A percentile compares a stretch with the other conserved stretches of the same genome.
Conservation (phyloP, 2,329 filamentous ascomycete genomes). For the Aspergillus brunneoviolaceus region DNA sequence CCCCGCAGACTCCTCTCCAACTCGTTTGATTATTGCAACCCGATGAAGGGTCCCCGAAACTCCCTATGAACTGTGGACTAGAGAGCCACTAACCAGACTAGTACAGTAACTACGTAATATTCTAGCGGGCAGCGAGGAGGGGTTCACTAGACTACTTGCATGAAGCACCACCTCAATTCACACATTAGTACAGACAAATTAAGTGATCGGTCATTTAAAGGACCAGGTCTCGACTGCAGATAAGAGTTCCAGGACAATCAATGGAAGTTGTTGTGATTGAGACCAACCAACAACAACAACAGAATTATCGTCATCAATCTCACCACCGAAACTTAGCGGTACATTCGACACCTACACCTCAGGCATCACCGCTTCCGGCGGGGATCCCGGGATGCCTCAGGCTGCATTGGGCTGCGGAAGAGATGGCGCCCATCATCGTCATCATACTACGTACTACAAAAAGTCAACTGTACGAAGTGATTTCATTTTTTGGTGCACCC, state of each 20-base stretch:
- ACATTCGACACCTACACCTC: background rate
- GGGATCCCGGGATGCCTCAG: background rate
- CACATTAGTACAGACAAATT: background rate
- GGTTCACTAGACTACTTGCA: background rate
- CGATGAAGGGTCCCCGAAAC: background rate
- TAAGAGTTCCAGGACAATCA: background rate
- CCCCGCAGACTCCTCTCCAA: too few species aligned
- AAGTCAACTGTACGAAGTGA: background rate
- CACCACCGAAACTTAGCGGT: background rate
- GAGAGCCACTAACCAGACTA: background rate
- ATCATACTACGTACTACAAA: background rate
- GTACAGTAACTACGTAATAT: too few species aligned
- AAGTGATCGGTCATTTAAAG: background rate
- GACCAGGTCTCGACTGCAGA: background rate
- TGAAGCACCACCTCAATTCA: background rate
- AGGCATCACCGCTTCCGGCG: background rate
- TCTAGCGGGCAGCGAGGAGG: background rate
- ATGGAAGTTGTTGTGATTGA: too few species aligned
- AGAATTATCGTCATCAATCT: too few species aligned
- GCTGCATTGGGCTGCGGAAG: background rate
- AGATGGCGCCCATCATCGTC: background rate
- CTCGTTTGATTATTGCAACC: background rate
- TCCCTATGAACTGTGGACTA: background rate
- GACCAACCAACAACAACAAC: background rate
- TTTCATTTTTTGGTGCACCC: too few species aligned